phyloP scores from a whole-genome alignment of 202 grass and related monocot species.

The Schoenoplectus tabernaemontani region DNA sequence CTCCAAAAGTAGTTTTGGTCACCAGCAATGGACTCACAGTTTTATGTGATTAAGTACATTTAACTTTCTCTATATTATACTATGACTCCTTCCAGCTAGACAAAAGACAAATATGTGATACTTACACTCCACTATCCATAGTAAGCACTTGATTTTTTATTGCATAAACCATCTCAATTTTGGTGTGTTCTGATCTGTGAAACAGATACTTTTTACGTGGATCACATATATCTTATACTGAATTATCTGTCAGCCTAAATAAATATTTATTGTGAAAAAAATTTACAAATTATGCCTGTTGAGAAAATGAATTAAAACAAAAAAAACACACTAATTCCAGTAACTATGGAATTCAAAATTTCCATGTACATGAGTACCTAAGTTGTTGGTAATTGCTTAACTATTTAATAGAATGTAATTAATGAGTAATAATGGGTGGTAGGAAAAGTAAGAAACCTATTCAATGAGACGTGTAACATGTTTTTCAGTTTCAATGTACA shows the following conservation, averaged over 20 bases:
- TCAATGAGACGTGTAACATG: not conserved
- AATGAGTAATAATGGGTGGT: not conserved
- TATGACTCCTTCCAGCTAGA: not conserved
- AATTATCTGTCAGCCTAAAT: not conserved
- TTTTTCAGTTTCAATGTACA: not conserved
- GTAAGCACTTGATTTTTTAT: not conserved
- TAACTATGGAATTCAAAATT: not conserved
- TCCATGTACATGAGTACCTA: not conserved
- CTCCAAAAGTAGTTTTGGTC: not conserved
- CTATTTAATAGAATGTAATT: not conserved
- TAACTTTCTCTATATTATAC: not conserved
- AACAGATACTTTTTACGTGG: not conserved
- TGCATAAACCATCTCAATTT: not conserved
- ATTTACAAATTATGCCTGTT: not conserved
- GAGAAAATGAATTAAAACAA: not conserved
- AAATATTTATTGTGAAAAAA: not conserved
- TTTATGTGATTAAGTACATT: not conserved
- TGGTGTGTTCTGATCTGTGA: not conserved
- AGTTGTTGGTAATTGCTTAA: not conserved
- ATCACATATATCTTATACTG: not conserved
- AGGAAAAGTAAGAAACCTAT: not conserved
- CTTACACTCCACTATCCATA: not conserved
- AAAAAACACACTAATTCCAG: not conserved
- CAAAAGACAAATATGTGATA: not conserved
- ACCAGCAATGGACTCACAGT: not conserved